phyloP scores from a whole-genome alignment of 2,329 filamentous ascomycete genomes.

The Arthroderma sp. region DNA sequence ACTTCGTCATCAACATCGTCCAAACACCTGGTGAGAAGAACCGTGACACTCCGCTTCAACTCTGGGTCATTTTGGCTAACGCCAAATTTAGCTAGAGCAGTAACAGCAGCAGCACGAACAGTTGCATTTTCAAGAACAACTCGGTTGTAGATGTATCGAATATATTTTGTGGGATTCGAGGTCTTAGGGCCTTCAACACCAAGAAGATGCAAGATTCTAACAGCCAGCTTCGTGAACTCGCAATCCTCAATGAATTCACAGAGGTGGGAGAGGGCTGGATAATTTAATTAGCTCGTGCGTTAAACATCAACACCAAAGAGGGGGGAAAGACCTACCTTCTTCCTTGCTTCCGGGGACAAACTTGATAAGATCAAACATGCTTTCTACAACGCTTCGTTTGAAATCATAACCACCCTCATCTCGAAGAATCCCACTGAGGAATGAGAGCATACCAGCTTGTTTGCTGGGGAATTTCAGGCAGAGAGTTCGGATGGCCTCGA shows the following conservation, averaged over 20 bases:
- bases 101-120: slow-evolving; percentile 87
- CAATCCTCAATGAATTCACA: slow-evolving; percentile 99
- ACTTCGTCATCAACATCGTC: slow-evolving; percentile 98
- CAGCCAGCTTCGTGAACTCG: slow-evolving; percentile 95
- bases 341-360: slow-evolving; percentile 82
- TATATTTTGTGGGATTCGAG: slow-evolving; percentile 92
- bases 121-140: slow-evolving; percentile 96
- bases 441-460: slow-evolving; percentile 93
- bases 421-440: slow-evolving; percentile 89
- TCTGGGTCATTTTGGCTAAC: slow-evolving; percentile 93
- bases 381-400: slow-evolving; percentile 93
- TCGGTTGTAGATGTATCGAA: slow-evolving; percentile 97
- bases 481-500: slow-evolving; percentile 90
- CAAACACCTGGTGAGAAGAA: slow-evolving; percentile 81
- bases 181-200: slow-evolving; percentile 93
- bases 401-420: slow-evolving; percentile 98
- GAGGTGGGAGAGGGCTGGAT: slow-evolving; percentile 68
- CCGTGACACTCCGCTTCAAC: slow-evolving; percentile 88
- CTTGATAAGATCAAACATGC: slow-evolving; percentile 98
- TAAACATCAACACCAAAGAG: background rate
- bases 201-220: slow-evolving; percentile 85
- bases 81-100: slow-evolving; percentile 90
- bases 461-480: slow-evolving; percentile 97
- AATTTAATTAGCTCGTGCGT: slow-evolving; percentile 2
- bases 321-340: slow-evolving; percentile 34